These are phyloP conservation scores for Nicotiana obtusifolia DNA, from an alignment of 257 asterid genomes.

Conservation along the genomic window DNA sequence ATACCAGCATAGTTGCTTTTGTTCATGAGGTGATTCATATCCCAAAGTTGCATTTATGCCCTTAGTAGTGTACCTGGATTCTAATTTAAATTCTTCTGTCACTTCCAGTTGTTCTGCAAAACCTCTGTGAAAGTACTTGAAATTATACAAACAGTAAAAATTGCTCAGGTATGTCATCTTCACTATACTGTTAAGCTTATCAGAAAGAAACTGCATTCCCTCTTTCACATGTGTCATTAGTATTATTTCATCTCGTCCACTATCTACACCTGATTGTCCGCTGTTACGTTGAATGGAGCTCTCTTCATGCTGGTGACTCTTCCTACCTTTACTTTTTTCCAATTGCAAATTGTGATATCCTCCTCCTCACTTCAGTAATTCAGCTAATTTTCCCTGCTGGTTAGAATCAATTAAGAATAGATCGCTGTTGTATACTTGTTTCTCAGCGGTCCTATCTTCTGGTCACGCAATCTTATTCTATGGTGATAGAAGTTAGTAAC, in stretches of 20 bases:
- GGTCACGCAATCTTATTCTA: neutral
- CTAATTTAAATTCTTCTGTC: conserved; percentile 21
- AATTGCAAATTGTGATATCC: neutral
- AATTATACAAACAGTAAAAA: conserved; percentile 59
- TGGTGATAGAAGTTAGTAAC: neutral
- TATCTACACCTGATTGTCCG: neutral
- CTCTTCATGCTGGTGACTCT: neutral
- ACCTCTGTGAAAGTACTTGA: conserved; percentile 62
- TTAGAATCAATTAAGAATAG: neutral
- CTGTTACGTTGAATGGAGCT: neutral
- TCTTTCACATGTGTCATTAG: neutral
- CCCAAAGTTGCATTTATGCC: conserved; percentile 4
- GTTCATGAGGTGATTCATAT: conserved; percentile 55
- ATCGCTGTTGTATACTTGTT: neutral
- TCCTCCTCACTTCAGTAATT: neutral
- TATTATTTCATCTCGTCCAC: neutral
- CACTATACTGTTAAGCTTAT: neutral
- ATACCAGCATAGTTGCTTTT: conserved; percentile 28
- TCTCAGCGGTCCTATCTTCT: neutral
- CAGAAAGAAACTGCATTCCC: neutral
- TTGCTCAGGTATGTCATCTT: conserved; percentile 62
- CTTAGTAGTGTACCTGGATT: conserved; percentile 4
- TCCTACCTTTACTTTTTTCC: neutral
- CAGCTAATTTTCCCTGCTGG: neutral
- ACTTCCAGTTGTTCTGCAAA: conserved; percentile 50